Evolutionary conservation across 768 basidiomycete genomes (phyloP), one percentile per base, ranked within the genome.

Genomic region (Tulasnella calospora): DNA sequence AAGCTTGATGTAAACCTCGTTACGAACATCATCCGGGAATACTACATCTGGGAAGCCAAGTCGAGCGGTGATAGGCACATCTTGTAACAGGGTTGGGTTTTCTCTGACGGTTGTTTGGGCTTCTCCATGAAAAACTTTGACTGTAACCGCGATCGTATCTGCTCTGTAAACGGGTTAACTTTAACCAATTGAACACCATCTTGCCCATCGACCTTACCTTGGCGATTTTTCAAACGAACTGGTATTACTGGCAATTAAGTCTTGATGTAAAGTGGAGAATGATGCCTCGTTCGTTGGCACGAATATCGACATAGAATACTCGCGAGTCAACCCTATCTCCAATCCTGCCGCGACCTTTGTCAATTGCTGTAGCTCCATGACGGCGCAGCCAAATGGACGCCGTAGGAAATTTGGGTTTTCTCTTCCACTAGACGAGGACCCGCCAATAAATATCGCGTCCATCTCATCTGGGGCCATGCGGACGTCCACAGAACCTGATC

Each of bases 41-140:
- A 97, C 96, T 9, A 98, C 96, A 81, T 99, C 97, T 0, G 97
- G 94, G 83, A 99, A 99, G 40, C 95, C 95, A 44, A 99, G 90
- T 3, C 95, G 92, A 17, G 92, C 85, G 1, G 95, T 96, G 70
- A 91, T 88, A 0, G 96, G 93, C 12, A 90, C 89, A 80, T 92
- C 94, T 79, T 92, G 91, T 33, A 98, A 86, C 23, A 96, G 85
- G 1, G 92, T 92, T 36, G 92, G 91, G 83, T 97, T 95, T 83
- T 97, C 95, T 77, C 88, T 89, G 21, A 94, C 87, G 81, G 98
- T 89, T 0, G 90, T 90, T 55, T 86, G 83, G 0, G 90, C 87
- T 79, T 94, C 90, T n/a, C 97, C 97, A 36, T 92, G 90, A 84
- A 97, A 95, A 47, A 94, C 85, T 83, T 94, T 94, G 83, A 96